Evolutionary conservation across 2,329 filamentous ascomycete species (phyloP), one percentile per base, ranked within the genome.

Genomic region (Tolypocladium ovalisporum): DNA sequence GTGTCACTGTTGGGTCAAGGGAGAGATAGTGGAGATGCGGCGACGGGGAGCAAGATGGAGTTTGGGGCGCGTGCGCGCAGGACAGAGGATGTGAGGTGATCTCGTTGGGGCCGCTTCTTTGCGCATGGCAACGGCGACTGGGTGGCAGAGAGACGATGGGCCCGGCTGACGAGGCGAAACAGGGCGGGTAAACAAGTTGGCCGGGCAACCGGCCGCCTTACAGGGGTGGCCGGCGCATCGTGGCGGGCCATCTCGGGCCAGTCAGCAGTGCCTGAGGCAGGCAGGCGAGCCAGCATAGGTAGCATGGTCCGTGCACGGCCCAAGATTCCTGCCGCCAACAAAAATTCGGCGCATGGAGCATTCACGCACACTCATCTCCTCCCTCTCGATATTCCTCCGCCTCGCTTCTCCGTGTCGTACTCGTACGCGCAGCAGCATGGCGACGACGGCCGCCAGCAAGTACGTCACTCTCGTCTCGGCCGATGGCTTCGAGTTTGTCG

Each of bases 391-490:
- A 27, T 44, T 37, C 29, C 29, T 51, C 27, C n/a, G 55, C 55
- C n/a, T 52, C 49, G 42, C 36, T 34, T 36, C 32, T 10, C 7
- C 39, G 12, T 24, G 22, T 24, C 44, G 15, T 19, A 4, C 44
- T 24, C 44, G 15, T 19, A 4, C 44, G 24, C 40, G 17, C 40
- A 52, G 51, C 55, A 34, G 34, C 57, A 57, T 58, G 57, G 57
- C 56, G 42, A 62, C 54, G 56, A 68, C 68, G 37, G 54, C 58
- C 27, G 65, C 67, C 54, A 83, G 80, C 72, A 85, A 89, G 67
- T 92, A 90, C 71, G 81, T 92, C 62, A 92, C 89, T 6, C 82
- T 93, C 55, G 79, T 91, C 47, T 90, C 88, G 0, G 80, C 78
- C 63, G 89, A 93, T 71, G 87, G 83, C 64, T 90, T 84, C 69